Evolutionary conservation across 1,284 basidiomycete genomes (phyloP).

Genomic region (Apiotrichum montevideense): DNA sequence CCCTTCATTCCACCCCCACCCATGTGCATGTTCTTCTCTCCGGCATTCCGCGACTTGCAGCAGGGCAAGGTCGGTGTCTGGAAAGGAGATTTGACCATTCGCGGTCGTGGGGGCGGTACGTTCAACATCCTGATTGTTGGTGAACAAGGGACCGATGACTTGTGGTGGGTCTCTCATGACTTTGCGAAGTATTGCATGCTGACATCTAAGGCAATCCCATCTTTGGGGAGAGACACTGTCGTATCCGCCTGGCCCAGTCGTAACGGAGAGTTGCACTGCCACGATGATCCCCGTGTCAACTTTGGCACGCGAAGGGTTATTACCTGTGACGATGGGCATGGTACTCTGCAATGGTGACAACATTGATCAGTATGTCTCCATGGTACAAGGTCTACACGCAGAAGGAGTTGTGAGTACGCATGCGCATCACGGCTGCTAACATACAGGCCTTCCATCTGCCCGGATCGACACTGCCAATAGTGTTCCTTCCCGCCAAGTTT

Average conservation of each 20-base stretch:
- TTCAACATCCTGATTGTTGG: constrained; percentile 40
- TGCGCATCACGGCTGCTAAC: not conserved
- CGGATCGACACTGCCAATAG: constrained; percentile 28
- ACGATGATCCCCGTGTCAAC: constrained; percentile 44
- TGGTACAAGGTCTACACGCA: constrained; percentile 42
- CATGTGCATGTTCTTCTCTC: constrained; percentile 46
- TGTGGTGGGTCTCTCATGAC: constrained; percentile 31
- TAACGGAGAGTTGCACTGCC: constrained; percentile 26
- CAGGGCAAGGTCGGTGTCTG: constrained; percentile 41
- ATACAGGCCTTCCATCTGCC: constrained; percentile 39
- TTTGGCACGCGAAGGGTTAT: constrained; percentile 38
- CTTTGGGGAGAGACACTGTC: constrained; percentile 28
- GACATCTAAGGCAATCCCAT: constrained; percentile 33
- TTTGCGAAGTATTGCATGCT: too few relatives aligned
- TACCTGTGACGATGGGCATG: constrained; percentile 44
- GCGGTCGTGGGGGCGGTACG: constrained; percentile 36
- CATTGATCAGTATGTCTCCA: constrained; percentile 29
- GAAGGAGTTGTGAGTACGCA: constrained; percentile 38
- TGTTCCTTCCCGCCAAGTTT: constrained; percentile 44
- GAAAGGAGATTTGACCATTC: constrained; percentile 39
- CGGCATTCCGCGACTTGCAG: constrained; percentile 36
- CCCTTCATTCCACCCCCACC: constrained; percentile 41
- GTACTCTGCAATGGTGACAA: constrained; percentile 40
- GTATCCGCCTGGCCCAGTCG: constrained; percentile 22
- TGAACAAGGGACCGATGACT: constrained; percentile 29